These are phyloP conservation scores for Solanum chacoense DNA, from an alignment of 305 asterid genomes.

Conservation along the genomic window DNA sequence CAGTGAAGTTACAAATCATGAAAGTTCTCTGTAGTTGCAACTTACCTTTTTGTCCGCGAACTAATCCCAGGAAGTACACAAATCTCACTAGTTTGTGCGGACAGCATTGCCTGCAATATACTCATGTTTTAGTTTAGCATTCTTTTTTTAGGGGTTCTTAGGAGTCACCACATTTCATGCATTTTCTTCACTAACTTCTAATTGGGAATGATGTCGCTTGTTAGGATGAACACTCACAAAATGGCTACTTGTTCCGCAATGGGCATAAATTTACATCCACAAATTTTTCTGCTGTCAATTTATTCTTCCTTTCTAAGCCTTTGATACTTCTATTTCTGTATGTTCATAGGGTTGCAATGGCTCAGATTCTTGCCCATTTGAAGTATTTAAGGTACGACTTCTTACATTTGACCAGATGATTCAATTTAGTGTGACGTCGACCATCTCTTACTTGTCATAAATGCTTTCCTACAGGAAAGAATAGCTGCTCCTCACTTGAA, in stretches of 20 bases:
- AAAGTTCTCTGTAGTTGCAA: background rate
- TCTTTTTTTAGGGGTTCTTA: background rate
- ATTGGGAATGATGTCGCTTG: background rate
- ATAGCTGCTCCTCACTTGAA: conserved; percentile 76
- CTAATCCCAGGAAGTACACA: background rate
- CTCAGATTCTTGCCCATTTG: conserved; percentile 72
- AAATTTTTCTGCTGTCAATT: background rate
- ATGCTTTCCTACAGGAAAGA: conserved; percentile 36
- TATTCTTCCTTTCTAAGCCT: background rate
- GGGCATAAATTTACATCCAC: background rate
- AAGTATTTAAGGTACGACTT: conserved; percentile 65
- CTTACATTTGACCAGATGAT: background rate
- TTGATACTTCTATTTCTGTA: conserved; percentile 7
- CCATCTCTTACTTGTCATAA: background rate
- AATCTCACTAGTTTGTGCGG: background rate
- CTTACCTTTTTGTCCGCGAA: background rate
- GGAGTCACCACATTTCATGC: background rate
- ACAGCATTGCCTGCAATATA: background rate
- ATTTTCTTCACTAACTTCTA: background rate
- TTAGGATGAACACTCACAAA: background rate
- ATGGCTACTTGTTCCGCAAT: background rate
- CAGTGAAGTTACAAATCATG: background rate
- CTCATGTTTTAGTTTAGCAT: background rate
- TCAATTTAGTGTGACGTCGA: background rate
- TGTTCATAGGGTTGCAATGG: conserved; percentile 58